These are phyloP conservation scores for Hyaloscypha hepaticicola DNA, from an alignment of 495 filamentous ascomycete species.

Conservation along the genomic window DNA sequence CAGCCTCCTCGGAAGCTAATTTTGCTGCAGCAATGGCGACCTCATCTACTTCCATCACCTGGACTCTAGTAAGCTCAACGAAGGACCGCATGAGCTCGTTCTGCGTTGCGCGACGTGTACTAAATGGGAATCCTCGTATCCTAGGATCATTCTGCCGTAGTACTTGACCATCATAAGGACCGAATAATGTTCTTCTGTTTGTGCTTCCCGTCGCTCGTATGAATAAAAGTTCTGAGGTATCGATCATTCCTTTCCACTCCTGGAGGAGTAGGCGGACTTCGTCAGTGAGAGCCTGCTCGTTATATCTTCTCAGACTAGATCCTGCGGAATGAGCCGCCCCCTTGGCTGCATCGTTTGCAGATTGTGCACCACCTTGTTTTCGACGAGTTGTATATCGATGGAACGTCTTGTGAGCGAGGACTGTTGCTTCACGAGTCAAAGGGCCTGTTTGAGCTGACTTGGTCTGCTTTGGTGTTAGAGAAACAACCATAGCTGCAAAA, in stretches of 20 bases:
- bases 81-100: conserved; percentile 91
- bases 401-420: conserved; percentile 95
- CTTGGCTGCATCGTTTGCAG: conserved; percentile 86
- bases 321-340: conserved; percentile 93
- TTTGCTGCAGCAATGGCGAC: conserved; percentile 49
- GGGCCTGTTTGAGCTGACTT: conserved; percentile 64
- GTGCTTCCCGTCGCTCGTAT: conserved; percentile 84
- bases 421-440: conserved; percentile 75
- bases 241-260: conserved; percentile 82
- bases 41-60: conserved; percentile 73
- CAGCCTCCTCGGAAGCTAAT: conserved; percentile 39
- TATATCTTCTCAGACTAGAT: conserved; percentile 84
- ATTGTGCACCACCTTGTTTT: conserved; percentile 95
- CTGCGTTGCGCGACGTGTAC: conserved; percentile 89
- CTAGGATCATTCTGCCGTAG: conserved; percentile 77
- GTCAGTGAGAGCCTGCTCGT: conserved; percentile 80
- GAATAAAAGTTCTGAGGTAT: conserved; percentile 80
- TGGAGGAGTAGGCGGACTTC: conserved; percentile 77
- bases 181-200: conserved; percentile 82
- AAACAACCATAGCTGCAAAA: conserved; percentile 94
- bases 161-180: conserved; percentile 85
- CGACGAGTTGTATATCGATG: conserved; percentile 94
- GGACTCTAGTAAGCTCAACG: conserved; percentile 86
- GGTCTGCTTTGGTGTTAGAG: conserved; percentile 74
- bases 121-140: conserved; percentile 90